A percentile compares a stretch with the other conserved stretches of the same genome.
These are phyloP conservation scores for Leccinum rimulosum DNA, from an alignment of 768 basidiomycete genomes.

Conservation along the genomic window DNA sequence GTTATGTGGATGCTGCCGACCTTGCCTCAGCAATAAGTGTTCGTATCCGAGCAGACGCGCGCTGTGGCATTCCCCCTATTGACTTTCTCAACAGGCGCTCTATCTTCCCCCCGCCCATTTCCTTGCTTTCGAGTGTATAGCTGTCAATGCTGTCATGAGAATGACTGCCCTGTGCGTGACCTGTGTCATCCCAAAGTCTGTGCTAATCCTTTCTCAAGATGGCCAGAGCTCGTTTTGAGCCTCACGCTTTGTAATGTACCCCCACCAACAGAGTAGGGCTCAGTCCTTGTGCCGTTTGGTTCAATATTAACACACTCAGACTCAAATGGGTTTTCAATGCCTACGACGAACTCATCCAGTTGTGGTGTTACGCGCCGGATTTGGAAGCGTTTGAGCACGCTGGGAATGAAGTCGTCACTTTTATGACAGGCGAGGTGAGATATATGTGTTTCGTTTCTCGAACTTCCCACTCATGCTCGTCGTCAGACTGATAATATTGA, in stretches of 20 bases:
- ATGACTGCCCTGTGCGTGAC: conserved; percentile 61
- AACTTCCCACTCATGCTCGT: conserved; percentile 2
- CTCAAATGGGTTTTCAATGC: conserved; percentile 57
- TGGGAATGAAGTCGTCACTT: conserved; percentile 53
- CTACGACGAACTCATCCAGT: conserved; percentile 60
- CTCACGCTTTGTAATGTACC: conserved; percentile 69
- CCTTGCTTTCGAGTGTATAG: conserved; percentile 62
- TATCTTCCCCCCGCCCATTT: conserved; percentile 68
- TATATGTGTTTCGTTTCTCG: neutral
- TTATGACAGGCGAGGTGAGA: conserved; percentile 57
- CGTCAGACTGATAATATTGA: conserved; percentile 41
- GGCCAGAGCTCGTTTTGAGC: conserved; percentile 69
- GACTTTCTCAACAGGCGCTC: conserved; percentile 42
- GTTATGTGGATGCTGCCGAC: conserved; percentile 80
- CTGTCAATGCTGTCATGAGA: conserved; percentile 56
- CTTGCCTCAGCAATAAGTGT: conserved; percentile 65
- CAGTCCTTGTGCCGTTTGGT: neutral
- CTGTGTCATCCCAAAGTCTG: neutral
- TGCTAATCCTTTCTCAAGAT: conserved; percentile 40
- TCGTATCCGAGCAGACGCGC: conserved; percentile 20
- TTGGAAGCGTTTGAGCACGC: conserved; percentile 66
- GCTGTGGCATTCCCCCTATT: neutral
- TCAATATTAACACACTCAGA: conserved; percentile 34
- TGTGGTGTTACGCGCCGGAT: conserved; percentile 66
- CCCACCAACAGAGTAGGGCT: conserved; percentile 60